Base-by-base conservation (phyloP, 2,329 filamentous ascomycete genomes). In the Ophiostoma ulmi region DNA sequence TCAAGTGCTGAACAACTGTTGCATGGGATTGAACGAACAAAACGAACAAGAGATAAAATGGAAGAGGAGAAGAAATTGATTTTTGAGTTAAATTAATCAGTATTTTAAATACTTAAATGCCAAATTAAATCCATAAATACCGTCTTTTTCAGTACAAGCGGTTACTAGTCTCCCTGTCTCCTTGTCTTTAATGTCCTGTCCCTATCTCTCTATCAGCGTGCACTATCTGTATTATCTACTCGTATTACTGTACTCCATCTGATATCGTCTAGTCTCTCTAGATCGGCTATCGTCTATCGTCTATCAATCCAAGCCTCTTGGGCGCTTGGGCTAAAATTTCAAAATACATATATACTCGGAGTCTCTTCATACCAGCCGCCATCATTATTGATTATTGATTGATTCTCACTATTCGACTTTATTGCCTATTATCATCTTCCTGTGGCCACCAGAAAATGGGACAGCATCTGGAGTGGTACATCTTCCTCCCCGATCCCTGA, bases 361-460 rank as follows among this genome's bases (percentile, higher is more conserved):
- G 31, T 31, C 31, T 31, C 31, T 31, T 31, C 31, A 31, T 31
- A 58, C 52, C 52, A 55, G 22, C 22, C 22, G 26, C 44, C 44
- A 48, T 48, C 44, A n/a, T 5, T n/a, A 26, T 26, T 26, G 22
- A 35, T 35, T 11, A 20, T 63, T 63, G 13, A 35, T 20, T 63
- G 13, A n/a, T 48, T 35, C 58, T 63, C 26, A 63, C 58, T 31
- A 36, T 31, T 6, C 7, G 10, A 31, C 31, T 61, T 35, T 22
- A 61, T 61, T 14, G 20, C 48, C n/a, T 20, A 55, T 55, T 6
- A 6, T 55, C 44, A 14, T 22, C 48, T n/a, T 22, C 13, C 13
- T 17, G 26, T 63, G 10, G 58, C 58, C 66, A 55, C 38, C 48
- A 69, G 69, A 72, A 70, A 72, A 72, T 72, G 71, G 61, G 39